Evolutionary conservation across 805 yeast species (phyloP).

Genomic region (Isabelozyma heimii): DNA sequence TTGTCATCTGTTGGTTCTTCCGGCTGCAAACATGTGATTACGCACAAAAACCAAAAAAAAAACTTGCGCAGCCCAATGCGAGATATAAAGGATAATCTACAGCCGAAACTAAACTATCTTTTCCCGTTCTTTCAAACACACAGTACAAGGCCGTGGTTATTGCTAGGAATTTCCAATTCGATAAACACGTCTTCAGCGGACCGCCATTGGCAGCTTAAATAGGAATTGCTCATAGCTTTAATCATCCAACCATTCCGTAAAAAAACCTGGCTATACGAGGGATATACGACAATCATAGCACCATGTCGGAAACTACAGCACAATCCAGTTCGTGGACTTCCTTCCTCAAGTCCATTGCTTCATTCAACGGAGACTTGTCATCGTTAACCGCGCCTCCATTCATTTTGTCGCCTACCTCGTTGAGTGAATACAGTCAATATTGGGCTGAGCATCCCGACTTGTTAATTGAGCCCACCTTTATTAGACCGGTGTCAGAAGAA

Average conservation of each 20-base stretch:
- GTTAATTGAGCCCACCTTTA: slow-evolving; percentile 66
- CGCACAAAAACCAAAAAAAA: neutral
- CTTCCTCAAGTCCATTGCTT: slow-evolving; percentile 84
- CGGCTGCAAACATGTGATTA: neutral
- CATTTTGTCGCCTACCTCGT: slow-evolving; percentile 84
- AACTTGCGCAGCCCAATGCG: neutral
- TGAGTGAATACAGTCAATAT: slow-evolving; percentile 88
- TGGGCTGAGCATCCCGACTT: slow-evolving; percentile 94
- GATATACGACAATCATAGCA: neutral
- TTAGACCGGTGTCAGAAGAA: slow-evolving; percentile 33
- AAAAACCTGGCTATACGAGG: neutral
- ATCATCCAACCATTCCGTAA: neutral
- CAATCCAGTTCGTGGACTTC: slow-evolving; percentile 75
- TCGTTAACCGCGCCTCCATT: slow-evolving; percentile 97
- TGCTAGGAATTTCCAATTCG: too few relatives aligned
- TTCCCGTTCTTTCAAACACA: too few relatives aligned
- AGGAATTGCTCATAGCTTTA: neutral
- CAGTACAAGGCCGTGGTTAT: too few relatives aligned
- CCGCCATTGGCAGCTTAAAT: too few relatives aligned
- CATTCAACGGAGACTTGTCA: slow-evolving; percentile 91
- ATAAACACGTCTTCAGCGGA: too few relatives aligned
- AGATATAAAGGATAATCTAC: neutral
- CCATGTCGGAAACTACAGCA: slow-evolving; percentile 18
- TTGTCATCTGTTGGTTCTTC: neutral
- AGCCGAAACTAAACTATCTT: neutral